A percentile compares a stretch with the other conserved stretches of the same genome.
Conservation (phyloP, 768 basidiomycete species). For the Leccinellum albellum region DNA sequence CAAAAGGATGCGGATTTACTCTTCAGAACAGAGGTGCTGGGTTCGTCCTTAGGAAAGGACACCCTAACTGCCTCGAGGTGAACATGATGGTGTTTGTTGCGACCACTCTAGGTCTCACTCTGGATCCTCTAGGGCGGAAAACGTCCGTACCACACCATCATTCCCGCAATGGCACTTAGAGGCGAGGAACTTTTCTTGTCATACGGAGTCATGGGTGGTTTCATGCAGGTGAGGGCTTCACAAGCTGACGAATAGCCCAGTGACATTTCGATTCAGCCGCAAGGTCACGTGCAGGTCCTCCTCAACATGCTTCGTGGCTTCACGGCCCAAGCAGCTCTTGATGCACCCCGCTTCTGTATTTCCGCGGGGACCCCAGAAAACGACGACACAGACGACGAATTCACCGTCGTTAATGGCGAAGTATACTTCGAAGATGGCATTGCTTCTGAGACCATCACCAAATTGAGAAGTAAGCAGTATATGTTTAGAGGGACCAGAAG, state of each 20-base stretch:
- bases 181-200: constrained; percentile 81
- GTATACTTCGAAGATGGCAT: constrained; percentile 90
- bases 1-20: constrained; percentile 93
- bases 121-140: constrained; percentile 61
- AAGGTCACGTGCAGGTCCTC: constrained; percentile 94
- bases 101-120: background rate
- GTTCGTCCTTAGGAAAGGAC: constrained; percentile 74
- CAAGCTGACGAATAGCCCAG: background rate
- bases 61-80: constrained; percentile 82
- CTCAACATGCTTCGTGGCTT: constrained; percentile 87
- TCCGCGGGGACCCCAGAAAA: constrained; percentile 74
- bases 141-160: constrained; percentile 90
- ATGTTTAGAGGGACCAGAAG: background rate
- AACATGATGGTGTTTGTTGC: background rate
- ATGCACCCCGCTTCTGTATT: constrained; percentile 95
- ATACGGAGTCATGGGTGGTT: constrained; percentile 91
- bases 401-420: constrained; percentile 69
- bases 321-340: constrained; percentile 84
- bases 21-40: constrained; percentile 91
- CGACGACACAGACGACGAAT: constrained; percentile 42
- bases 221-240: constrained; percentile 62
- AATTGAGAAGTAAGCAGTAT: constrained; percentile 57
- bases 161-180: constrained; percentile 80
- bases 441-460: constrained; percentile 52
- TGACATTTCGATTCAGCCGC: constrained; percentile 52